A percentile compares a stretch with the other conserved stretches of the same genome.
Conservation (phyloP, 345 rosid genomes). For the Melastoma malabathricum region DNA sequence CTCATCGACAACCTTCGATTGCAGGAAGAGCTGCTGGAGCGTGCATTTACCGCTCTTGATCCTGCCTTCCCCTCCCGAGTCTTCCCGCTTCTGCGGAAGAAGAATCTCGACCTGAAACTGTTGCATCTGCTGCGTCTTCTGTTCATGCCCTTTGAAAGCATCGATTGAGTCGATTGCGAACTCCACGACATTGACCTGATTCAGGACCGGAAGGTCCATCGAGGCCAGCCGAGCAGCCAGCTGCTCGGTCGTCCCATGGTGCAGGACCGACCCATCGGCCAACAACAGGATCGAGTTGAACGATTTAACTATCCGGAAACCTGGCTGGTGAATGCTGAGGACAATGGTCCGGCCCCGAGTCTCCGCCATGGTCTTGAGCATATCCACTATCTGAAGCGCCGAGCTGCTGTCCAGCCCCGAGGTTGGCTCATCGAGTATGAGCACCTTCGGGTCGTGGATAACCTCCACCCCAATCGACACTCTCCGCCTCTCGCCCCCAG, state of each 20-base stretch:
- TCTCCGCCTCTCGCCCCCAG: conserved; percentile 93
- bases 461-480: conserved; percentile 93
- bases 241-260: conserved; percentile 69
- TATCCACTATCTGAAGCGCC: conserved; percentile 67
- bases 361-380: conserved; percentile 91
- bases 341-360: conserved; percentile 59
- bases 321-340: conserved; percentile 84
- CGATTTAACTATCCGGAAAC: conserved; percentile 76
- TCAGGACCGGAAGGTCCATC: conserved; percentile 52
- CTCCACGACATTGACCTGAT: conserved; percentile 59
- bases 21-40: conserved; percentile 76
- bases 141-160: conserved; percentile 20
- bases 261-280: conserved; percentile 66
- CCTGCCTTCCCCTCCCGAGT: conserved; percentile 14
- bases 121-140: conserved; percentile 9
- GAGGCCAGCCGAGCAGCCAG: conserved; percentile 32
- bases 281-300: conserved; percentile 65
- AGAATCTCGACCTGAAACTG: conserved; percentile 11
- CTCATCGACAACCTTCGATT: conserved; percentile 57
- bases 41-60: conserved; percentile 44
- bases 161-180: conserved; percentile 78
- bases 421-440: conserved; percentile 95
- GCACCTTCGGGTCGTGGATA: conserved; percentile 74
- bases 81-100: conserved; percentile 20
- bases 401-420: conserved; percentile 90